Evolutionary conservation across 129 eudicot species (phyloP).

Genomic region (Pittosporum tobira): DNA sequence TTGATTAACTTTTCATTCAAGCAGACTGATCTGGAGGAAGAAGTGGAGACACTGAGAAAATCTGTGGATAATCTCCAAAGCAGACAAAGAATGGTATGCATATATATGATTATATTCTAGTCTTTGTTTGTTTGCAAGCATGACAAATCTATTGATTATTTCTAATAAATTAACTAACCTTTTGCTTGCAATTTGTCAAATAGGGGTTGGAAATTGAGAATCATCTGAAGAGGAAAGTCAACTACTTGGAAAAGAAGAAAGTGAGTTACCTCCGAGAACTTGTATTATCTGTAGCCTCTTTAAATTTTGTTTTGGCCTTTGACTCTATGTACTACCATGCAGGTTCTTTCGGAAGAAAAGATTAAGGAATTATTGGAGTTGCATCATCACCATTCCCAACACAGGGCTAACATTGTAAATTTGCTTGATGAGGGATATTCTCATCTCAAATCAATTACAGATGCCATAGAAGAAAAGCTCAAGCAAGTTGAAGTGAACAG

Average conservation of each 20-base stretch:
- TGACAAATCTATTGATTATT: conserved; percentile 2
- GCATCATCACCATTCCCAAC: conserved; percentile 39
- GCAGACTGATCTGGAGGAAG: conserved; percentile 74
- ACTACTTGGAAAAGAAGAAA: conserved; percentile 50
- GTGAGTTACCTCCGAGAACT: conserved; percentile 26
- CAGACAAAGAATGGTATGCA: conserved; percentile 53
- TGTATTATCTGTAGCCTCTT: background rate
- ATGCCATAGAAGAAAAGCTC: conserved; percentile 39
- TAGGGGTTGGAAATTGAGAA: conserved; percentile 82
- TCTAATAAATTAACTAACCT: background rate
- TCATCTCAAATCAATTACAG: conserved; percentile 33
- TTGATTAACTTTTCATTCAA: conserved; percentile 50
- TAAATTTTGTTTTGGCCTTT: conserved; percentile 15
- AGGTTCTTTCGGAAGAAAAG: conserved; percentile 41
- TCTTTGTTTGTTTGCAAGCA: background rate
- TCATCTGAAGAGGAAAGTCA: conserved; percentile 60
- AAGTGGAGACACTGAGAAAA: conserved; percentile 51
- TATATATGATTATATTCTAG: conserved; percentile 11
- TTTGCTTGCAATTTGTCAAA: conserved; percentile 1
- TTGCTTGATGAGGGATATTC: conserved; percentile 56
- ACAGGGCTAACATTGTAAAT: conserved; percentile 31
- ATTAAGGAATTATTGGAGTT: conserved; percentile 40
- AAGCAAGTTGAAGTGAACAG: conserved; percentile 24
- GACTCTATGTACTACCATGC: conserved; percentile 21
- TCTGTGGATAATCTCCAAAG: conserved; percentile 44